Evolutionary conservation across 495 filamentous ascomycete species (phyloP), one percentile per base, ranked within the genome.

Genomic region (Lichina pygmaea): DNA sequence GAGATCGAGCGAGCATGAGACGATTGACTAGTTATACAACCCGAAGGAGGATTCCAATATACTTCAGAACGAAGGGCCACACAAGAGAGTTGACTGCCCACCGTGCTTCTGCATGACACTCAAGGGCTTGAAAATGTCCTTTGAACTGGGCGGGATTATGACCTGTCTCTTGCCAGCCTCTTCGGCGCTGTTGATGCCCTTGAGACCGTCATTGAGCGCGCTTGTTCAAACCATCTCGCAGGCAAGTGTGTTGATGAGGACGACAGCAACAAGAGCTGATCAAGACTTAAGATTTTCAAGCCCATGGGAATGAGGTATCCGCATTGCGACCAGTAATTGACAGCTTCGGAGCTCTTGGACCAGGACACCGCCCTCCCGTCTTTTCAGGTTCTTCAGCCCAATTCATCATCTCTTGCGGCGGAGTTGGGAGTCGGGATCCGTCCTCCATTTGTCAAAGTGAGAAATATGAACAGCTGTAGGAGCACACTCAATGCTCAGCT

Each of bases 181-280:
- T 74, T 97, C 89, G 71, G 89, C 89, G 63, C 95, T 97, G 81
- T 97, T 95, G 77, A 97, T 93, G 71, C 77, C 73, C 63, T 95
- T 95, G 54, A 97, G 82, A 63, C 86, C 82, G 78, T 95, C 89
- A 71, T 95, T 91, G 60, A 97, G 84, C 61, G 93, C 85, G 60
- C 81, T 91, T 55, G 89, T 94, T 67, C 80, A 82, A 67, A 93
- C 86, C 89, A 95, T 97, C 60, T 75, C 94, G 72, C 60, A 72
- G 73, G 66, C 62, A 48, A 57, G 60, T 67, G 67, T 24, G 24
- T 24, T 24, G 24, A 24, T 24, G 24, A 68, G 57, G 15, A 17
- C 16, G 30, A 24, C 1, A 4, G 4, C 1, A 4, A 24, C 24
- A 4, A 24, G 2, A 1, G 24, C 24, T 1, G 24, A 24, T 24